Base-by-base conservation (phyloP, 441 rosid species). In the Pelargonium hybrid region DNA sequence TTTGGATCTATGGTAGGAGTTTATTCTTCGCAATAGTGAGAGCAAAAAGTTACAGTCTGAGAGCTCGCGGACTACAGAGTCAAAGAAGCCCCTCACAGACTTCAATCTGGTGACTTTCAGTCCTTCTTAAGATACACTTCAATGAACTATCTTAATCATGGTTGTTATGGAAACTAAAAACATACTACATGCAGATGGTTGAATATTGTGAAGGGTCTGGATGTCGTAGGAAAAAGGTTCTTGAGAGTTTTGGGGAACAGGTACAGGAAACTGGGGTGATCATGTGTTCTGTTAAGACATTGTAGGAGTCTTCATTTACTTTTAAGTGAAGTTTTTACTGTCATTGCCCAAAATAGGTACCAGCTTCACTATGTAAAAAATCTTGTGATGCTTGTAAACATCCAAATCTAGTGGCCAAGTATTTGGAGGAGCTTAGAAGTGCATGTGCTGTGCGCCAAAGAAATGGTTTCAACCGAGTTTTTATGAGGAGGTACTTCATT, bases 161-260 rank as follows among this genome's bases (percentile, higher is more conserved):
- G 68, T 20, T 74, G 63, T 80, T 79, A 66, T 69, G 34, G 61
- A 74, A 48, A 48, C 70, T 78, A 70, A 67, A 48, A 14, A 2
- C 68, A 11, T 73, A 23, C 67, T 15, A 17, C 67, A 15, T 82
- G 62, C 85, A 91, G 98, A 87, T 94, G 85, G 83, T 91, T 77
- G 88, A 84, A 71, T 94, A 91, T 77, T 94, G 97, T 54, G 98
- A 90, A 82, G 82, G 85, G 81, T 80, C 94, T 75, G 96, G 96
- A 75, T 91, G 98, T 80, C 92, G 97, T 65, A 82, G 98, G 79
- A 87, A 84, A 83, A 93, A 83, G 76, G 83, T 93, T 79, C 91
- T 94, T 34, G 88, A 94, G 74, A 82, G 92, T 84, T 91, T 94
- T 79, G 97, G 97, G 65, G 97, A 91, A 80, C 86, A 90, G 98